Conservation (phyloP, 371 early-diverging fungal genomes). For the Blakeslea trispora region DNA sequence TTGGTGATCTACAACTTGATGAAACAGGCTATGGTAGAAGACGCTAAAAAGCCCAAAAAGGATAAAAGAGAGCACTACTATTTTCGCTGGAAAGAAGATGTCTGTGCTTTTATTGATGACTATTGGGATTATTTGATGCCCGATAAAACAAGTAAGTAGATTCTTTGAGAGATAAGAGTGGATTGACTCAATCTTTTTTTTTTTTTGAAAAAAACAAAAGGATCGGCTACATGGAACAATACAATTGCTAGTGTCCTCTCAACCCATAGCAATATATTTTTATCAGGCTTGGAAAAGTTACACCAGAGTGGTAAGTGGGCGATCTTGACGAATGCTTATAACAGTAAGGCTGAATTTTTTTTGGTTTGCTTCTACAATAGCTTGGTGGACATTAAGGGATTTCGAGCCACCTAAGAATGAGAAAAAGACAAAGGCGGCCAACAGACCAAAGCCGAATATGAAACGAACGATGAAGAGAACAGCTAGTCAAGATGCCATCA, state of each 20-base stretch:
- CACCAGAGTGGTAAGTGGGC: constrained; percentile 42
- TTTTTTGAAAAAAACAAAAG: no score
- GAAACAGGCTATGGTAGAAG: constrained; percentile 28
- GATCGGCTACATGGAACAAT: constrained; percentile 73
- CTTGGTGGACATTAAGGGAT: constrained; percentile 63
- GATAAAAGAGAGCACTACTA: constrained; percentile 63
- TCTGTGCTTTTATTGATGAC: constrained; percentile 76
- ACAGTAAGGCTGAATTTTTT: no score
- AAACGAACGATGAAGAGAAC: constrained; percentile 30
- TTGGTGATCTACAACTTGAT: constrained; percentile 75
- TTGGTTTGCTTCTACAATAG: no score
- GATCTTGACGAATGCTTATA: neutral
- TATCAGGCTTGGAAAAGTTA: constrained; percentile 76
- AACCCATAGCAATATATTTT: constrained; percentile 72
- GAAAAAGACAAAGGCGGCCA: constrained; percentile 30
- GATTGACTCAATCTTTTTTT: no score
- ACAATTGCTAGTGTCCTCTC: constrained; percentile 82
- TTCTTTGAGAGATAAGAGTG: neutral
- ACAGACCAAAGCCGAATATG: constrained; percentile 34
- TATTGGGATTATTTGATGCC: constrained; percentile 78
- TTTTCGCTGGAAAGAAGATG: constrained; percentile 82
- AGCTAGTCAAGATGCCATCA: neutral
- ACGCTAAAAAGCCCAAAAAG: constrained; percentile 31
- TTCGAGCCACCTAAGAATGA: constrained; percentile 47
- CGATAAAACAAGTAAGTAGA: constrained; percentile 60